Percentiles rank a stretch among this genome's conserved stretches.
Evolutionary conservation across 2,329 filamentous ascomycete species (phyloP).

Genomic region (Exophiala sideris): DNA sequence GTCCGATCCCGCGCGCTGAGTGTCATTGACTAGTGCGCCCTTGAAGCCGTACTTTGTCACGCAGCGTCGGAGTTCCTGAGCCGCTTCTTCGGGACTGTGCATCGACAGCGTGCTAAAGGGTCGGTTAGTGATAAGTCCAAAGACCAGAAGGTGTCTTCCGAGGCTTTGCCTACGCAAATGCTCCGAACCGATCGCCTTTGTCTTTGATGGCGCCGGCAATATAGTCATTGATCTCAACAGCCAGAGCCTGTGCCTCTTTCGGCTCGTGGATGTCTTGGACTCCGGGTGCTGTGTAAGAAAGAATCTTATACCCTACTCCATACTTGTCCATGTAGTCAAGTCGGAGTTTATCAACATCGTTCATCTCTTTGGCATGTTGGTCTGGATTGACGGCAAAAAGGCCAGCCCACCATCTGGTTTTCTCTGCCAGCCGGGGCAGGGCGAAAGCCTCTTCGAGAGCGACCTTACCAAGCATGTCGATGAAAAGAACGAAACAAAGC

Average conservation of each 20-base stretch:
- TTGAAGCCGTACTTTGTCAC: constrained; percentile 59
- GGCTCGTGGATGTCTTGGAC: constrained; percentile 30
- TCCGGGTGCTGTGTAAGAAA: constrained; percentile 31
- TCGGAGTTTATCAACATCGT: constrained; percentile 25
- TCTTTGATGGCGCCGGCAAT: constrained; percentile 27
- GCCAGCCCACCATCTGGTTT: constrained; percentile 59
- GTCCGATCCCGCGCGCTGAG: constrained; percentile 55
- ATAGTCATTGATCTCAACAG: constrained; percentile 31
- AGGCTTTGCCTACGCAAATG: constrained; percentile 34
- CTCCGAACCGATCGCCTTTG: constrained; percentile 39
- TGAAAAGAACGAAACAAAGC: no score
- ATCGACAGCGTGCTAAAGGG: constrained; percentile 37
- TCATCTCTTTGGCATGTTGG: constrained; percentile 57
- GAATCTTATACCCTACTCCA: constrained; percentile 31
- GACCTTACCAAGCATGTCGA: constrained; percentile 49
- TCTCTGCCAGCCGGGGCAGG: constrained; percentile 52
- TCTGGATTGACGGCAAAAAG: constrained; percentile 59
- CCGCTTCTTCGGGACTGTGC: constrained; percentile 41
- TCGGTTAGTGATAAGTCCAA: not conserved
- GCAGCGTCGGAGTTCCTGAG: constrained; percentile 42
- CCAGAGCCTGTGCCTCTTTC: constrained; percentile 29
- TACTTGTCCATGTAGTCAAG: constrained; percentile 27
- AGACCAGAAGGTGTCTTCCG: not conserved
- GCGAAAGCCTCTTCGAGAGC: constrained; percentile 35
- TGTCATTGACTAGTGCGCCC: constrained; percentile 61